phyloP scores from a whole-genome alignment of 2,329 filamentous ascomycete species.

The Monilinia aucupariae region DNA sequence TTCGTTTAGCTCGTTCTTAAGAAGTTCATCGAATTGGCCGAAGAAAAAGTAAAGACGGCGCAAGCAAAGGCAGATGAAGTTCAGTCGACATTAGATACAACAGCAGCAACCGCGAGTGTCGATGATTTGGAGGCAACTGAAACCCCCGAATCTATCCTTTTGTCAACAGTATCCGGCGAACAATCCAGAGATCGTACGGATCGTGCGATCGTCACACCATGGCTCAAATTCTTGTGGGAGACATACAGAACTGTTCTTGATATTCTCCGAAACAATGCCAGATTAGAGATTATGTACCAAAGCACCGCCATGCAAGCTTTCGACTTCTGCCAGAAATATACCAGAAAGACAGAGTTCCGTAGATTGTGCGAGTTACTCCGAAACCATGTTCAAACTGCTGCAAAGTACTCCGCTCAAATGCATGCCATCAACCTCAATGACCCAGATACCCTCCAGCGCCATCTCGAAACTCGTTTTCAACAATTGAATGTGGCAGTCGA shows the following conservation, averaged over 20 bases:
- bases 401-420: conserved; percentile 99
- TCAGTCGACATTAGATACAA: conserved; percentile 78
- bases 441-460: conserved; percentile 92
- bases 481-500: conserved; percentile 98
- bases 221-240: conserved; percentile 99
- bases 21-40: conserved; percentile 95
- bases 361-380: conserved; percentile 95
- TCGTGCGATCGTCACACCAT: conserved; percentile 94
- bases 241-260: conserved; percentile 97
- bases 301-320: conserved; percentile 96
- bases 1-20: conserved; percentile 72
- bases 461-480: conserved; percentile 96
- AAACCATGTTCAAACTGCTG: conserved; percentile 97
- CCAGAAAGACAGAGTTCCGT: conserved; percentile 98
- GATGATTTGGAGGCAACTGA: conserved; percentile 96
- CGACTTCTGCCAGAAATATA: conserved; percentile 97
- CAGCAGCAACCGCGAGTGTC: conserved; percentile 65
- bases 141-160: conserved; percentile 94
- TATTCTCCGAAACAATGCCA: conserved; percentile 97
- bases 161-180: conserved; percentile 96
- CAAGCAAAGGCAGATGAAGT: conserved; percentile 95
- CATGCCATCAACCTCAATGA: conserved; percentile 99
- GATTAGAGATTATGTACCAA: conserved; percentile 96
- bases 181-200: conserved; percentile 96
- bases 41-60: conserved; percentile 91